Evolutionary conservation across 2,329 filamentous ascomycete genomes (phyloP).

Genomic region (Aureobasidium musti): DNA sequence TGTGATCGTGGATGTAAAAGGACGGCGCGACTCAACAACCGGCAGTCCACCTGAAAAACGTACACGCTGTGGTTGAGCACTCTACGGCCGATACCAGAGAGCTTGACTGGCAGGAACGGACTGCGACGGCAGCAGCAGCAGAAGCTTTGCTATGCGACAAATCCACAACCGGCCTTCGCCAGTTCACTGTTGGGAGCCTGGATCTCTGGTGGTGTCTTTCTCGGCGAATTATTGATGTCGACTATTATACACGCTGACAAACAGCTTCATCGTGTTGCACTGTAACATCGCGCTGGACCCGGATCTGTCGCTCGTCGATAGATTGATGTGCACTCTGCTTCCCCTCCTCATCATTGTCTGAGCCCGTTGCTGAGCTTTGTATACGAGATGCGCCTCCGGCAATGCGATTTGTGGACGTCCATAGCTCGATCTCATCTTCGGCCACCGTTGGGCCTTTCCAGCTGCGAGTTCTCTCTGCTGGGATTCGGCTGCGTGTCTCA

Average conservation of each 20-base stretch:
- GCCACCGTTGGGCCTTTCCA: conserved; percentile 5
- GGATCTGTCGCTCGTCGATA: not conserved
- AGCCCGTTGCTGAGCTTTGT: not conserved
- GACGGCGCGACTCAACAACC: not conserved
- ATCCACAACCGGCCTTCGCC: not conserved
- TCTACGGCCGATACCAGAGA: too few relatives aligned
- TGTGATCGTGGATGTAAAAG: not conserved
- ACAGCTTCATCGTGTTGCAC: not conserved
- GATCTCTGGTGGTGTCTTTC: not conserved
- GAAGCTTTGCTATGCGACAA: too few relatives aligned
- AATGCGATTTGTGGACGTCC: conserved; percentile 16
- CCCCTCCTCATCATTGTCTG: not conserved
- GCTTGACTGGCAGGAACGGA: too few relatives aligned
- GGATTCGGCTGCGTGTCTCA: not conserved
- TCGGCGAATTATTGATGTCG: too few relatives aligned
- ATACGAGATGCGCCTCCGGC: not conserved
- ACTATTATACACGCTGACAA: not conserved
- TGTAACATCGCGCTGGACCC: conserved; percentile 8
- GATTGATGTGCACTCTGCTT: not conserved
- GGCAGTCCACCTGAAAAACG: too few relatives aligned
- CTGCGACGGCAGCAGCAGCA: too few relatives aligned
- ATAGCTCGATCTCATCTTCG: conserved; percentile 21
- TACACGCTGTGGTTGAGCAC: too few relatives aligned
- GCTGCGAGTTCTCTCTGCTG: not conserved
- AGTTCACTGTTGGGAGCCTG: not conserved